Evolutionary conservation across 768 basidiomycete species (phyloP).

Genomic region (Gloeophyllum trabeum): DNA sequence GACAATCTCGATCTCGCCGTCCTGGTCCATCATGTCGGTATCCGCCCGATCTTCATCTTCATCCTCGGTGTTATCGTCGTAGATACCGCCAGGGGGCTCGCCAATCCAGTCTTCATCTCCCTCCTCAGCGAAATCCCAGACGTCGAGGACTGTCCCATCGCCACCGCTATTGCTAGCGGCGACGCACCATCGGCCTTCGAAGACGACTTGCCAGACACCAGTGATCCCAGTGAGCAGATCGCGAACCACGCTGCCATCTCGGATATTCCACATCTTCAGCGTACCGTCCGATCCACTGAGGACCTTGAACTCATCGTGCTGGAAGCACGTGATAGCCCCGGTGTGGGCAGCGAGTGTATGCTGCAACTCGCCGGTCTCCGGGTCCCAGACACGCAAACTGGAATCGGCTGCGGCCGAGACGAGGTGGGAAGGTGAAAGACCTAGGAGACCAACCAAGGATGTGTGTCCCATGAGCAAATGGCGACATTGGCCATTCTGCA

Average conservation of each 20-base stretch:
- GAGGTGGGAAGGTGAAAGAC: conserved; percentile 78
- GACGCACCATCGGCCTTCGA: conserved; percentile 89
- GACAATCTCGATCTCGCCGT: conserved; percentile 24
- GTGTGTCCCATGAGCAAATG: conserved; percentile 85
- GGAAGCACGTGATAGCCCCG: conserved; percentile 99
- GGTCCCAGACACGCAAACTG: conserved; percentile 91
- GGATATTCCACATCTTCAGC: conserved; percentile 95
- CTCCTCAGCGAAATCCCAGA: conserved; percentile 82
- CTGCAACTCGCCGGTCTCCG: conserved; percentile 66
- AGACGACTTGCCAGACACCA: conserved; percentile 97
- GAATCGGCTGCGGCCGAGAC: conserved; percentile 97
- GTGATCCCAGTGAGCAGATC: conserved; percentile 87
- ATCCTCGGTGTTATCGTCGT: conserved; percentile 56
- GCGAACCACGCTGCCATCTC: conserved; percentile 75
- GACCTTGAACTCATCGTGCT: conserved; percentile 96
- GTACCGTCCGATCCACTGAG: conserved; percentile 93
- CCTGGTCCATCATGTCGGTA: conserved; percentile 68
- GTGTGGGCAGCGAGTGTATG: conserved; percentile 85
- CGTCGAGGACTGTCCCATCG: conserved; percentile 70
- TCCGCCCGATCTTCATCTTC: conserved; percentile 51
- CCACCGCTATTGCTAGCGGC: conserved; percentile 84
- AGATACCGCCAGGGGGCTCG: conserved; percentile 63
- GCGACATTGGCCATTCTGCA: conserved; percentile 69
- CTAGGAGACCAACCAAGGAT: conserved; percentile 88
- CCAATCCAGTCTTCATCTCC: conserved; percentile 73